These are phyloP conservation scores for Aspergillus thermomutatus DNA, from an alignment of 2,329 filamentous ascomycete genomes.

Conservation along the genomic window DNA sequence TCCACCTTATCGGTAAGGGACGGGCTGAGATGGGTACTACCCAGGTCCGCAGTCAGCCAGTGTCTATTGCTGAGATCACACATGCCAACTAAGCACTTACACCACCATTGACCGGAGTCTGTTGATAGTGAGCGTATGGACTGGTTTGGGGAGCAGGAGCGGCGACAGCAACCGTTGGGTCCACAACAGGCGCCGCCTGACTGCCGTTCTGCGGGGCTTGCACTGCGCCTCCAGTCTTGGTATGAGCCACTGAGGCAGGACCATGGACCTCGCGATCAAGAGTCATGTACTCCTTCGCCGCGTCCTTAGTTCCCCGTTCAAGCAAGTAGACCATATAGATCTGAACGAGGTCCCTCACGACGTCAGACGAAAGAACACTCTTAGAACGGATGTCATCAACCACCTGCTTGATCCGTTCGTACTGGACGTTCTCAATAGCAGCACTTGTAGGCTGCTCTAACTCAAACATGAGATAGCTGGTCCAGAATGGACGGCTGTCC, in stretches of 20 bases:
- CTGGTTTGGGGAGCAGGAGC: conserved; percentile 18
- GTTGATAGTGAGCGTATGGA: conserved; percentile 31
- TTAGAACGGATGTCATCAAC: conserved; percentile 71
- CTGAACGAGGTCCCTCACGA: conserved; percentile 72
- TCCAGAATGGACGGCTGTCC: conserved; percentile 86
- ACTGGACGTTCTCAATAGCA: conserved; percentile 62
- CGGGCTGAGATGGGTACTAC: not conserved
- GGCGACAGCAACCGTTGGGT: conserved; percentile 4
- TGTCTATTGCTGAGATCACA: not conserved
- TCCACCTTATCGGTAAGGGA: conserved; percentile 2
- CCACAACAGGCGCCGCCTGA: conserved; percentile 12
- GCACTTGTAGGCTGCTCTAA: conserved; percentile 71
- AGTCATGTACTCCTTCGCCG: conserved; percentile 79
- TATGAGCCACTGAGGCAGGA: conserved; percentile 37
- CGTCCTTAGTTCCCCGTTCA: conserved; percentile 74
- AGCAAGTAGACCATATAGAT: conserved; percentile 81
- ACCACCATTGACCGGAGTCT: conserved; percentile 27
- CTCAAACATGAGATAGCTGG: conserved; percentile 84
- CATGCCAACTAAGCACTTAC: conserved; percentile 10
- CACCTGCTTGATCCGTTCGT: conserved; percentile 74
- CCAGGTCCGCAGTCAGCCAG: not conserved
- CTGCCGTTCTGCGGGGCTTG: conserved; percentile 20
- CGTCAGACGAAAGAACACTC: conserved; percentile 64
- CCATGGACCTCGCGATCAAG: conserved; percentile 87
- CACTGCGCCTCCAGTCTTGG: conserved; percentile 27